Evolutionary conservation across 202 grass and related monocot genomes (phyloP).

Genomic region (Miscanthus sacchariflorus): DNA sequence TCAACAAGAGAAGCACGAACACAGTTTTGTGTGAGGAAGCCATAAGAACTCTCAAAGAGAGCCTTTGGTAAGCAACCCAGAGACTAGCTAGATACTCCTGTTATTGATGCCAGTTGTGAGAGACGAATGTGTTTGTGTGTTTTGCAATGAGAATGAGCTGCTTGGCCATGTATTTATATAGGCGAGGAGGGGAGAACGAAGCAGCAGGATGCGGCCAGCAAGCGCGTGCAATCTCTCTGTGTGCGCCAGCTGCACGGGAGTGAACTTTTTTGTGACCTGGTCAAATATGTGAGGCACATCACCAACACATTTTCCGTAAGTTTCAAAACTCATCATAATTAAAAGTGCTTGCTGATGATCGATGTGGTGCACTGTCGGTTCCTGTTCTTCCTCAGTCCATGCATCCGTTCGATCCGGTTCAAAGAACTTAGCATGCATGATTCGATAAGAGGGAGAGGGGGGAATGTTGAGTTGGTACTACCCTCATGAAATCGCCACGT

Average conservation of each 20-base stretch:
- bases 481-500: background rate
- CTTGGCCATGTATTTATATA: conserved; percentile 26
- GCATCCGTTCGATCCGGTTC: background rate
- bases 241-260: conserved; percentile 7
- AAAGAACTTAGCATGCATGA: conserved; percentile 7
- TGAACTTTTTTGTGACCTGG: background rate
- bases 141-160: background rate
- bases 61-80: too few relatives aligned
- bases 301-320: background rate
- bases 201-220: background rate
- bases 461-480: background rate
- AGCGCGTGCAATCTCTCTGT: background rate
- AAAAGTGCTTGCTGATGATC: background rate
- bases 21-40: background rate
- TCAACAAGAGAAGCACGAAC: background rate
- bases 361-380: background rate
- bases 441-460: background rate
- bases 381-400: conserved; percentile 1
- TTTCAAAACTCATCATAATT: conserved; percentile 25
- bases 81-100: too few relatives aligned
- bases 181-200: too few relatives aligned
- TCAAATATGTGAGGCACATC: conserved; percentile 37
- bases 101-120: background rate
- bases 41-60: background rate
- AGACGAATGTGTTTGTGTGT: background rate